phyloP scores from a whole-genome alignment of 2,329 filamentous ascomycete genomes.

The Fusarium sp. region DNA sequence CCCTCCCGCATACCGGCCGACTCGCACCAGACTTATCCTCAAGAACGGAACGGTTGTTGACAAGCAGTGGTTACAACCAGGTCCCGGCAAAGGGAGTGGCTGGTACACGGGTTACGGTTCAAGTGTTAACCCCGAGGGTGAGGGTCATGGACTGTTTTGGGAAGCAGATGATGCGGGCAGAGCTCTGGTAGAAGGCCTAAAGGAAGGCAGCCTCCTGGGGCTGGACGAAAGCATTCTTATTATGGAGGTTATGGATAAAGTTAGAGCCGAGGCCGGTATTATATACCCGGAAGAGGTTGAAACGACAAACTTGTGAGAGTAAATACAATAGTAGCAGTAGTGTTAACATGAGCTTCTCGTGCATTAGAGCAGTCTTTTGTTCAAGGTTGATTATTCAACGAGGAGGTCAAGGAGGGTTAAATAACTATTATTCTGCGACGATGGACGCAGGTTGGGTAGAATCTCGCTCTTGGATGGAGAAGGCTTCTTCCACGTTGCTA shows the following conservation, averaged over 20 bases:
- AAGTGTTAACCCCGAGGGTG: constrained; percentile 59
- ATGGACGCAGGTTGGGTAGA: too few relatives aligned
- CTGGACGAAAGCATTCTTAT: constrained; percentile 84
- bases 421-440: too few relatives aligned
- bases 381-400: not conserved
- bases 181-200: constrained; percentile 80
- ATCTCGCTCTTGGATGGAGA: too few relatives aligned
- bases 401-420: too few relatives aligned
- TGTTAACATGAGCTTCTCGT: too few relatives aligned
- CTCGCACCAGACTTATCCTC: constrained; percentile 73
- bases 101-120: constrained; percentile 33
- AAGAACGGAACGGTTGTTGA: constrained; percentile 61
- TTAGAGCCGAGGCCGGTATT: constrained; percentile 66
- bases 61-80: constrained; percentile 66
- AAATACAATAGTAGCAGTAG: too few relatives aligned
- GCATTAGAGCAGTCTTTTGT: too few relatives aligned
- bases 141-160: constrained; percentile 89
- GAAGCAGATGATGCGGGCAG: constrained; percentile 84
- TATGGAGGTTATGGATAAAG: constrained; percentile 79
- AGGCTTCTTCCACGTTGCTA: too few relatives aligned
- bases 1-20: constrained; percentile 77
- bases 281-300: constrained; percentile 61
- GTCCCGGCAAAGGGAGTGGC: constrained; percentile 54
- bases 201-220: constrained; percentile 79
- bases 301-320: not conserved